Base-by-base conservation (phyloP, 495 filamentous ascomycete species). In the Podospora comata region DNA sequence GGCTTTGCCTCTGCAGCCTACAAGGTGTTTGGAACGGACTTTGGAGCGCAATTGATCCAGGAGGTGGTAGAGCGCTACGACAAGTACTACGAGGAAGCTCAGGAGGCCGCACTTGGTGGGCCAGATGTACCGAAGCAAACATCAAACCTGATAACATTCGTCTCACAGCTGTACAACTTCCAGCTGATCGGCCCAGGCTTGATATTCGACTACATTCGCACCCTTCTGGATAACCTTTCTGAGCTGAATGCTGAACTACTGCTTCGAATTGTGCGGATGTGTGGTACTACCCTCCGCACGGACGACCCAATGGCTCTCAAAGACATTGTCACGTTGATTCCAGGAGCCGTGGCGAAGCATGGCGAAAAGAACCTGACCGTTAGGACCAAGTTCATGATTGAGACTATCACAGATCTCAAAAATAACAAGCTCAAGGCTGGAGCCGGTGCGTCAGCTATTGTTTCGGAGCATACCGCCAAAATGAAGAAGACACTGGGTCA, bases 361-460 rank as follows among this genome's bases (percentile, higher is more conserved):
- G 91, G 89, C 39, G 89, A 91, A 75, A 81, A 82, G 19, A 88
- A 85, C 58, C 82, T 97, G 19, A 94, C 92, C 16, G 91, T 96
- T 13, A 89, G 95, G 61, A 97, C 94, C 1, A 96, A 91, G 70
- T 98, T 97, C 79, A 98, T 98, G 96, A 93, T 99, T 60, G 95
- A 98, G 69, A 94, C 90, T 2, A 95, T 99, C 75, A 93, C 91
- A 68, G 90, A 95, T 73, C 83, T 98, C 32, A 97, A 96, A 76
- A 96, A 97, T 83, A 97, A 97, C 79, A 89, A 90, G 61, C 81
- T 94, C 73, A 97, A 94, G 80, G 85, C 90, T 27, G 88, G 86
- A 11, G 82, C 81, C 18, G 84, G 82, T 18, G 84, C 83, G 18
- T 89, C 91, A 4, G 86, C 79, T 13, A 80, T 94, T 4, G 80